These are phyloP conservation scores for Tricharina praecox DNA, from an alignment of 495 filamentous ascomycete genomes.

Conservation along the genomic window DNA sequence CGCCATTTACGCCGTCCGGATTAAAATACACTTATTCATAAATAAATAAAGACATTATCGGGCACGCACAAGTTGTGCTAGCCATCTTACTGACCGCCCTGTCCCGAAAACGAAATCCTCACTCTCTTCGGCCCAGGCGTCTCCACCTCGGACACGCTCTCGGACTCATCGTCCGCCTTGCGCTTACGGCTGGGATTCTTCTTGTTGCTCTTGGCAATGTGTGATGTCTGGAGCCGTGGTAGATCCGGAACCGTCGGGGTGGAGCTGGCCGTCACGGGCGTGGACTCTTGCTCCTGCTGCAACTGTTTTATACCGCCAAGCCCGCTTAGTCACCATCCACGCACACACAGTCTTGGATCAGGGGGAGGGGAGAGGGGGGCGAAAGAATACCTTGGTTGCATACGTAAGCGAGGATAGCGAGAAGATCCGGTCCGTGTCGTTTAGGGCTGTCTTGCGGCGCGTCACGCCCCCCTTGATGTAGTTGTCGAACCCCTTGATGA, in stretches of 20 bases:
- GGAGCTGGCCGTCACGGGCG: constrained; percentile 20
- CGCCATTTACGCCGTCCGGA: no score
- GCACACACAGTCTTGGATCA: neutral
- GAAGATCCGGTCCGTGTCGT: constrained; percentile 40
- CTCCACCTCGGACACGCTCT: constrained; percentile 27
- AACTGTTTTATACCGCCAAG: constrained; percentile 11
- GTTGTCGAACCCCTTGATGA: constrained; percentile 91
- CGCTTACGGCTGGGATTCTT: constrained; percentile 18
- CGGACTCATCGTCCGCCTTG: constrained; percentile 24
- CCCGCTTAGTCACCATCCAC: constrained; percentile 10
- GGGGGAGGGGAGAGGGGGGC: no score
- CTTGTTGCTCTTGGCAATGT: constrained; percentile 9
- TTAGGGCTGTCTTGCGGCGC: constrained; percentile 35
- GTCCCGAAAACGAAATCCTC: constrained; percentile 26
- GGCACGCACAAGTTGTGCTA: no score
- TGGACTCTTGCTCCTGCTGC: constrained; percentile 19
- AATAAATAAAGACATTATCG: no score
- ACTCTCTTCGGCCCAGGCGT: constrained; percentile 27
- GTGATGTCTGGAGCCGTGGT: constrained; percentile 12
- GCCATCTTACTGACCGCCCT: constrained; percentile 7
- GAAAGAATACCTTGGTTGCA: constrained; percentile 28
- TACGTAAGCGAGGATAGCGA: constrained; percentile 43
- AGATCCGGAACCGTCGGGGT: constrained; percentile 23
- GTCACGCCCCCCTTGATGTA: constrained; percentile 71
- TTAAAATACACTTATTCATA: no score